Evolutionary conservation across 2,329 filamentous ascomycete genomes (phyloP), one percentile per base, ranked within the genome.

Genomic region (Exserohilum rostratum): DNA sequence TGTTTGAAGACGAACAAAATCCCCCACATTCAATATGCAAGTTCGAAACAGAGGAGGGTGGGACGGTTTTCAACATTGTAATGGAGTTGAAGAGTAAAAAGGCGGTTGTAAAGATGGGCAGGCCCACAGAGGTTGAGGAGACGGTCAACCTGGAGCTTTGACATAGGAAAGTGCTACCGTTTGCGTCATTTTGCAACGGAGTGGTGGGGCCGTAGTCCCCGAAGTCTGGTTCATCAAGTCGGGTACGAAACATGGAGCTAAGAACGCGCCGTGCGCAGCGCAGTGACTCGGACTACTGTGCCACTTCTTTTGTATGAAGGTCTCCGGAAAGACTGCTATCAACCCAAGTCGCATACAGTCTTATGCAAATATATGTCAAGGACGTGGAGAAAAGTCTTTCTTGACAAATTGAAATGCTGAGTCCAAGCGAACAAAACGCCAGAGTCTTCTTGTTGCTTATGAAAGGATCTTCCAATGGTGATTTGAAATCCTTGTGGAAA

Each of bases 1-100:
- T 78, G 50, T 80, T 80, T 59, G 74, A 75, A 54, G 78, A 80
- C 40, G 76, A 78, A 62, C 54, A 68, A 35, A 74, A 76, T 53
- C 67, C 65, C 34, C 78, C 77, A 1, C 67, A 62, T 13, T 57
- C 75, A 10, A 74, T 75, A 45, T 73, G 70, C 51, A 62, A 70
- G 20, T 18, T 39, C 5, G 46, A 69, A 53, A 68, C 59, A 2
- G 46, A 44, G 9, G 63, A 67, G 53, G 71, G 66, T 50, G 65
- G 25, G 39, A 72, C 67, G n/a, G 50, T 76, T 46, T 76, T 76
- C 40, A 75, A 72, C 46, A 69, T 76, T 30, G 62, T 76, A 3
- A 74, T 73, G 68, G 71, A 75, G 56, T 50, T 76, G 60, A 71
- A 61, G 59, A 65, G 46, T 10, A 71, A 51, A 58, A 70, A 51